These are phyloP conservation scores for Tulasnella sp. DNA, from an alignment of 768 basidiomycete species.

Conservation along the genomic window DNA sequence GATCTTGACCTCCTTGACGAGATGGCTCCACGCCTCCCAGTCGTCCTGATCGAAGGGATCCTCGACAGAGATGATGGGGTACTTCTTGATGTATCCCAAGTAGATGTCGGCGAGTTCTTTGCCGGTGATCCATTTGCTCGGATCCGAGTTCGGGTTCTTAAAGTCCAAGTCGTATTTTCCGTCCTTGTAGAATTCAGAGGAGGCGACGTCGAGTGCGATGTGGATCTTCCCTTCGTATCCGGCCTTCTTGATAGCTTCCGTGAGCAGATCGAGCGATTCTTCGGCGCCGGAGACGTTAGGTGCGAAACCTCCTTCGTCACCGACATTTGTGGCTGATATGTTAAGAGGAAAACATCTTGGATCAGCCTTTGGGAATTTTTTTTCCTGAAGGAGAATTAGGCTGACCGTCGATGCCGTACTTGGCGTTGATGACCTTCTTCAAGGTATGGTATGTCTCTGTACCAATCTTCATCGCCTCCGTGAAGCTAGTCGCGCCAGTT, in stretches of 20 bases:
- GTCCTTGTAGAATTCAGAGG: constrained; percentile 99
- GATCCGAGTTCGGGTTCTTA: constrained; percentile 99
- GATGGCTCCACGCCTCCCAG: constrained; percentile 95
- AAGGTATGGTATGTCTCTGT: constrained; percentile 96
- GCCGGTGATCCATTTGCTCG: constrained; percentile 91
- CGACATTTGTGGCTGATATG: constrained; percentile 83
- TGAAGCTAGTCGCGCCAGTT: constrained; percentile 81
- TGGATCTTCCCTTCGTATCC: constrained; percentile 98
- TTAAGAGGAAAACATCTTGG: background rate
- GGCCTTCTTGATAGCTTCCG: constrained; percentile 94
- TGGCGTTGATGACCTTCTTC: constrained; percentile 98
- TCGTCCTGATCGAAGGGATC: constrained; percentile 99
- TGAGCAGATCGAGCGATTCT: constrained; percentile 90
- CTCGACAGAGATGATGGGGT: constrained; percentile 91
- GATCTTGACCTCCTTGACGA: constrained; percentile 65
- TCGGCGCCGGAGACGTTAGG: constrained; percentile 97
- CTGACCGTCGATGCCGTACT: constrained; percentile 97
- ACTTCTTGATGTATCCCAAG: constrained; percentile 74
- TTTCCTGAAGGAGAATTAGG: constrained; percentile 13
- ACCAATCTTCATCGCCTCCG: constrained; percentile 97
- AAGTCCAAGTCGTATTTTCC: constrained; percentile 99
- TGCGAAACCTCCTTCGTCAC: constrained; percentile 99
- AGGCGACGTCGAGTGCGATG: constrained; percentile 96
- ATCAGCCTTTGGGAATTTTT: too few species aligned
- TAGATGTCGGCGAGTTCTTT: constrained; percentile 88